Evolutionary conservation across 345 rosid species (phyloP).

Genomic region (Eucalyptus pauciflora): DNA sequence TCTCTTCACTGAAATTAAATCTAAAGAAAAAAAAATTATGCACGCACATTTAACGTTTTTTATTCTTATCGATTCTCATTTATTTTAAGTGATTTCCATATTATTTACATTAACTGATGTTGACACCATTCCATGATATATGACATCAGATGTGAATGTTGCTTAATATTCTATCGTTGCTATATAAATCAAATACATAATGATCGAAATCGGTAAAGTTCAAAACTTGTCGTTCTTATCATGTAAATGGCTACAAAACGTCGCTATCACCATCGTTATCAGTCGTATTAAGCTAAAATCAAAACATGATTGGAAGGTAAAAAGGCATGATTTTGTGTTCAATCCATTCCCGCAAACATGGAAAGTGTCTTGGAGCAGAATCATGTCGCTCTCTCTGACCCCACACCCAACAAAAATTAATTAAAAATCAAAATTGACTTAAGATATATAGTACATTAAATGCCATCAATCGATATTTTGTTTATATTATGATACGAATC

Average conservation of each 20-base stretch:
- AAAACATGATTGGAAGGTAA: not conserved
- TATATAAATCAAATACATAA: not conserved
- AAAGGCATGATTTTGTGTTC: not conserved
- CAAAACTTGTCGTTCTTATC: not conserved
- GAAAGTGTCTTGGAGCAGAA: not conserved
- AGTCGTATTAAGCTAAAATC: not conserved
- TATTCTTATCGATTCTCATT: not conserved
- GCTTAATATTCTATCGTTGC: not conserved
- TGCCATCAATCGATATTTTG: too few species aligned
- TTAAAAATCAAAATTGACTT: not conserved
- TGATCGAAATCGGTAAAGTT: not conserved
- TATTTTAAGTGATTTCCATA: not conserved
- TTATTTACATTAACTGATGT: not conserved
- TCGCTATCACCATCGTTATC: not conserved
- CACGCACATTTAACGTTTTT: not conserved
- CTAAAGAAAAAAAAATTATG: not conserved
- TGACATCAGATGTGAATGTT: not conserved
- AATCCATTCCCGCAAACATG: not conserved
- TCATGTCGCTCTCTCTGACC: not conserved
- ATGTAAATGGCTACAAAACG: not conserved
- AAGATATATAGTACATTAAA: too few species aligned
- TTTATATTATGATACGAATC: too few species aligned
- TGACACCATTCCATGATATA: fast-evolving
- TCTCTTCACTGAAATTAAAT: not conserved
- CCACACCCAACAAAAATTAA: not conserved